Conservation (phyloP, 1,284 basidiomycete species). For the Cryptococcus depauperatus region DNA sequence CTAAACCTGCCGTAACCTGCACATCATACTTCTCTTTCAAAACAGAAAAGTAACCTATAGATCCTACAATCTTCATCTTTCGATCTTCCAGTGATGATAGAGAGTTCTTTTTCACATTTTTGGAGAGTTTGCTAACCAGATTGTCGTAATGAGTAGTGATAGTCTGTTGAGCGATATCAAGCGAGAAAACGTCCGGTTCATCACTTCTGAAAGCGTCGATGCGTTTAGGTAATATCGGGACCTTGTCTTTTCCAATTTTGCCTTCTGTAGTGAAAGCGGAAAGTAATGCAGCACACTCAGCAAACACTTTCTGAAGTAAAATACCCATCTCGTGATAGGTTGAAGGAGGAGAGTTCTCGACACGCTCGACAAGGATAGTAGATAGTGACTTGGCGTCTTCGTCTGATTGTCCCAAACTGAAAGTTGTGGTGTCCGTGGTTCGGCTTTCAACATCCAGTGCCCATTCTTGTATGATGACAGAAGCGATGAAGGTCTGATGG, state of each 20-base stretch:
- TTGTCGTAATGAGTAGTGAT: slow-evolving; percentile 64
- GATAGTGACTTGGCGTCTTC: slow-evolving; percentile 61
- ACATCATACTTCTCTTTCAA: slow-evolving; percentile 81
- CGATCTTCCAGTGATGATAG: slow-evolving; percentile 69
- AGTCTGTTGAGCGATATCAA: slow-evolving; percentile 67
- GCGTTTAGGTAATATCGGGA: slow-evolving; percentile 69
- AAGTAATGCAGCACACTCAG: slow-evolving; percentile 71
- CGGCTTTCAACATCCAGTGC: slow-evolving; percentile 45
- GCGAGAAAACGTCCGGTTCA: slow-evolving; percentile 63
- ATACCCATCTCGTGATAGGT: slow-evolving; percentile 90
- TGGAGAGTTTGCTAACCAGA: slow-evolving; percentile 49
- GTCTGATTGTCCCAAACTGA: slow-evolving; percentile 41
- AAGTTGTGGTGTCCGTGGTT: slow-evolving; percentile 2
- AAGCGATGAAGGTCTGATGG: slow-evolving; percentile 78
- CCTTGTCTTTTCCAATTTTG: slow-evolving; percentile 68
- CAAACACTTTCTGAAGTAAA: slow-evolving; percentile 68
- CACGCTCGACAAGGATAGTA: slow-evolving; percentile 57
- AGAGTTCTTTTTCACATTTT: slow-evolving; percentile 70
- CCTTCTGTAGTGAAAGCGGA: slow-evolving; percentile 75
- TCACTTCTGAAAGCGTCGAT: slow-evolving; percentile 66
- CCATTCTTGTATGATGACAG: slow-evolving; percentile 89
- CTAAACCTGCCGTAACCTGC: slow-evolving; percentile 79
- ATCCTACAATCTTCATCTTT: slow-evolving; percentile 61
- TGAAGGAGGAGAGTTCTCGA: slow-evolving; percentile 65
- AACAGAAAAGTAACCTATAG: slow-evolving; percentile 72